phyloP scores from a whole-genome alignment of 176 grass and related monocot species.

The Oryza coarctata region DNA sequence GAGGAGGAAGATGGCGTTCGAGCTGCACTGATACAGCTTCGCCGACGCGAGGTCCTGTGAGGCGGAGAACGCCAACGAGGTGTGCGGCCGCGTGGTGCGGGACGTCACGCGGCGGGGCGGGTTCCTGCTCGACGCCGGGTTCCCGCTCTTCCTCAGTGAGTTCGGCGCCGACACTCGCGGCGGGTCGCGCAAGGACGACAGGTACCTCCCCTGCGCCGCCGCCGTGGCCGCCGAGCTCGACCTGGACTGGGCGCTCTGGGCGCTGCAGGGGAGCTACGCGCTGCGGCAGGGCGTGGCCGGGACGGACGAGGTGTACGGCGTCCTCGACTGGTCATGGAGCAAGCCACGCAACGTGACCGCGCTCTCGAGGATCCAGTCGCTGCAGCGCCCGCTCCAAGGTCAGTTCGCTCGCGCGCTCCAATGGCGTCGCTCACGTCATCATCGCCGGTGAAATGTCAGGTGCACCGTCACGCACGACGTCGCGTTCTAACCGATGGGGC shows the following conservation, averaged over 20 bases:
- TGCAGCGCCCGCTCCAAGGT: slow-evolving; percentile 61
- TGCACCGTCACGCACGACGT: neutral
- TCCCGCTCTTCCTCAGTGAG: slow-evolving; percentile 74
- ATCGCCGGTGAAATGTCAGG: too few species aligned
- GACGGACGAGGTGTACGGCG: slow-evolving; percentile 57
- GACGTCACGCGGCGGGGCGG: slow-evolving; percentile 37
- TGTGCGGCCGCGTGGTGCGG: slow-evolving; percentile 44
- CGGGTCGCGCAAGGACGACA: slow-evolving; percentile 40
- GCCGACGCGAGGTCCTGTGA: slow-evolving; percentile 48
- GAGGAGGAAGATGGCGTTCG: slow-evolving; percentile 52
- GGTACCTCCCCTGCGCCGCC: slow-evolving; percentile 44
- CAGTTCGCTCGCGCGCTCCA: neutral
- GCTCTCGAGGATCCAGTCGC: slow-evolving; percentile 37
- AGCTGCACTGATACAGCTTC: slow-evolving; percentile 81
- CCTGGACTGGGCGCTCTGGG: slow-evolving; percentile 76
- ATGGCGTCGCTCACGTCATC: neutral
- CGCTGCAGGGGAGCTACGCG: slow-evolving; percentile 71
- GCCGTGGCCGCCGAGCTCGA: slow-evolving; percentile 51
- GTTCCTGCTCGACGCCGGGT: slow-evolving; percentile 47
- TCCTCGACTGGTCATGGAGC: slow-evolving; percentile 57
- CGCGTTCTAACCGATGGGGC: neutral
- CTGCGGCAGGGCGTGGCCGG: slow-evolving; percentile 51
- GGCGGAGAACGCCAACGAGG: slow-evolving; percentile 48
- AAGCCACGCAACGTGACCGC: slow-evolving; percentile 36
- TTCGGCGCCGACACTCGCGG: slow-evolving; percentile 57